These are phyloP conservation scores for Talaromyces marneffei DNA, from an alignment of 2,329 filamentous ascomycete species.

Conservation along the genomic window DNA sequence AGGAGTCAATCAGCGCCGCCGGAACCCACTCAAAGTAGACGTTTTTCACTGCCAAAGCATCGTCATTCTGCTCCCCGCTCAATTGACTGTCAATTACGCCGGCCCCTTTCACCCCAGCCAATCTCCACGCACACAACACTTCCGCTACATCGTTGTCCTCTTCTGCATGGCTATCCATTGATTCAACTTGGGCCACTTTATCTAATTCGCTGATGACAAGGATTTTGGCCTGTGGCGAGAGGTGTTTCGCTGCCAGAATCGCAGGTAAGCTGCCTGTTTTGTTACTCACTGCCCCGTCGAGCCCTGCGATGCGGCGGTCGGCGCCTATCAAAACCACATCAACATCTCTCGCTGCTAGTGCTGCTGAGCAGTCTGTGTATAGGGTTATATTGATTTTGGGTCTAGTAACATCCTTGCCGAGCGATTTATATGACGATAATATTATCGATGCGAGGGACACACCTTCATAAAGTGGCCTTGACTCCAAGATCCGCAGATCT, in stretches of 20 bases:
- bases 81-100: conserved; percentile 18
- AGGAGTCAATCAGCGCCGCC: conserved; percentile 46
- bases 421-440: conserved; percentile 15
- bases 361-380: conserved; percentile 56
- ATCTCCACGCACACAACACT: conserved; percentile 45
- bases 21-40: conserved; percentile 60
- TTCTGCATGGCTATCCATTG: conserved; percentile 37
- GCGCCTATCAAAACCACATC: conserved; percentile 60
- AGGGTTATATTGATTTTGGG: conserved; percentile 42
- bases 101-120: conserved; percentile 17
- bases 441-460: conserved; percentile 42
- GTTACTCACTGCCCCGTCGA: conserved; percentile 56
- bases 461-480: conserved; percentile 61
- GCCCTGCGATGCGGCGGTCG: conserved; percentile 53
- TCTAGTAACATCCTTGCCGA: conserved; percentile 15
- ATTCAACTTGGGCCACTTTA: conserved; percentile 51
- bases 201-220: conserved; percentile 56
- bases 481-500: conserved; percentile 59
- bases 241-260: conserved; percentile 49
- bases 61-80: no score
- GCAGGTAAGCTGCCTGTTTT: conserved; percentile 60
- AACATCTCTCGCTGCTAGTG: conserved; percentile 47
- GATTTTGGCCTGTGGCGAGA: conserved; percentile 44
- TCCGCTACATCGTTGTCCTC: conserved; percentile 51
- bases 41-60: conserved; percentile 34